Evolutionary conservation across 768 basidiomycete species (phyloP).

Genomic region (Pleurotus tuoliensis): DNA sequence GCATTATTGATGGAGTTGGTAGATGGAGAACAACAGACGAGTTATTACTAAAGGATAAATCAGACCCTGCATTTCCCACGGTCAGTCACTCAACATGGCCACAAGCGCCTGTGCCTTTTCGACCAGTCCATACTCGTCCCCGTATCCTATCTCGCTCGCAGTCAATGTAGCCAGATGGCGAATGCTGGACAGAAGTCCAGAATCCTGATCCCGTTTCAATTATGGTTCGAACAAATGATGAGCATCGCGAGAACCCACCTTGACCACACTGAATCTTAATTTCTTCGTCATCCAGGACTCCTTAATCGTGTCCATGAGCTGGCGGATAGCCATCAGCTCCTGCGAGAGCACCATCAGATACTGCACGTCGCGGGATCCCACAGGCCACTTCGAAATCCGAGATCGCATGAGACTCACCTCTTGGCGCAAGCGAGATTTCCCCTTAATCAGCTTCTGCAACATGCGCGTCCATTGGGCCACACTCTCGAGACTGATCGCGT

Average conservation of each 20-base stretch:
- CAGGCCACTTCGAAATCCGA: neutral
- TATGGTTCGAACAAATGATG: neutral
- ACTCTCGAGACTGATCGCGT: neutral
- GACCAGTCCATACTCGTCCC: conserved; percentile 3
- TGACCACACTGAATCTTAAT: neutral
- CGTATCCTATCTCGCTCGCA: conserved; percentile 4
- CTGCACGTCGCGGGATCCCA: too few relatives aligned
- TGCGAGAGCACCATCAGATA: neutral
- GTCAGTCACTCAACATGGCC: neutral
- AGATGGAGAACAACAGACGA: neutral
- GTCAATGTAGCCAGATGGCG: conserved; percentile 3
- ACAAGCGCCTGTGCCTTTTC: neutral
- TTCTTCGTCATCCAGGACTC: neutral
- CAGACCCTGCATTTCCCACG: conserved; percentile 1
- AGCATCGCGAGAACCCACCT: conserved; percentile 5
- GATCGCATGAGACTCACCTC: conserved; percentile 9
- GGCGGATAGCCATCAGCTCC: conserved; percentile 1
- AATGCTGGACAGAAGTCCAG: neutral
- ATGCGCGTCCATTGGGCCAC: conserved; percentile 2
- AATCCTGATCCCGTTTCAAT: neutral
- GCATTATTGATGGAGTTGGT: conserved; percentile 27
- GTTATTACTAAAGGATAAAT: conserved; percentile 3
- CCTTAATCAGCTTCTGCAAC: conserved; percentile 14
- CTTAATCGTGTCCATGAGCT: conserved; percentile 9
- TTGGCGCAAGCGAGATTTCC: conserved; percentile 7